Percentiles rank a stretch among this genome's conserved stretches.
Evolutionary conservation across 805 yeast genomes (phyloP).

Genomic region (Candida quercuum): DNA sequence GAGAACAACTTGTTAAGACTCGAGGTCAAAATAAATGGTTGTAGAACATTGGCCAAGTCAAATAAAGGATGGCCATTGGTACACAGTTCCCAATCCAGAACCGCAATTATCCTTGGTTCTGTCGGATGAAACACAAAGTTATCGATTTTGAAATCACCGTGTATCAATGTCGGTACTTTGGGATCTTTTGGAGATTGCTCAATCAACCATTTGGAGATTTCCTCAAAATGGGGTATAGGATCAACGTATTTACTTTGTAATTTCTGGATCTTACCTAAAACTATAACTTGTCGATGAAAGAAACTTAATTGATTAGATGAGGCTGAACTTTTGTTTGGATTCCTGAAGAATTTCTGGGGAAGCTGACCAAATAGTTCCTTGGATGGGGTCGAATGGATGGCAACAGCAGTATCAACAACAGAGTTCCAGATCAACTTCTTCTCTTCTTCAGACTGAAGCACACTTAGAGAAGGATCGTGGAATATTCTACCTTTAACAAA

Average conservation of each 20-base stretch:
- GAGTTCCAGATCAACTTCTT: conserved; percentile 39
- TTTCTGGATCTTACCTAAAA: conserved; percentile 38
- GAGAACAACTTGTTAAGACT: conserved; percentile 29
- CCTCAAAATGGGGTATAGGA: conserved; percentile 41
- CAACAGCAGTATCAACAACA: conserved; percentile 40
- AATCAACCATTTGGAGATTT: conserved; percentile 37
- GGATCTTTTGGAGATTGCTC: conserved; percentile 44
- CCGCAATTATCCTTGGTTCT: conserved; percentile 43
- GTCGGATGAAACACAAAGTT: conserved; percentile 56
- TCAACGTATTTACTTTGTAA: conserved; percentile 35
- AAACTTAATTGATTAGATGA: conserved; percentile 30
- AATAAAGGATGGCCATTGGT: conserved; percentile 62
- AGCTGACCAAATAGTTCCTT: conserved; percentile 34
- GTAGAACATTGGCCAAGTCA: conserved; percentile 53
- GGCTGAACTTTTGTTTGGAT: conserved; percentile 6
- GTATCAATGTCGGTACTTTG: conserved; percentile 40
- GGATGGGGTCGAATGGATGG: conserved; percentile 47
- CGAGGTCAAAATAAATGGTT: conserved; percentile 44
- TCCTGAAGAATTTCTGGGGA: conserved; percentile 37
- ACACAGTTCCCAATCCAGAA: conserved; percentile 63
- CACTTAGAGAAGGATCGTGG: conserved; percentile 43
- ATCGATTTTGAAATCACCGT: conserved; percentile 64
- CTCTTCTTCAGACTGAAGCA: conserved; percentile 25
- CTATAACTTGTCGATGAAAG: conserved; percentile 48
- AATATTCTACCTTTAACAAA: conserved; percentile 52